phyloP scores from a whole-genome alignment of 2,329 filamentous ascomycete species.

The Parastagonospora nodorum region DNA sequence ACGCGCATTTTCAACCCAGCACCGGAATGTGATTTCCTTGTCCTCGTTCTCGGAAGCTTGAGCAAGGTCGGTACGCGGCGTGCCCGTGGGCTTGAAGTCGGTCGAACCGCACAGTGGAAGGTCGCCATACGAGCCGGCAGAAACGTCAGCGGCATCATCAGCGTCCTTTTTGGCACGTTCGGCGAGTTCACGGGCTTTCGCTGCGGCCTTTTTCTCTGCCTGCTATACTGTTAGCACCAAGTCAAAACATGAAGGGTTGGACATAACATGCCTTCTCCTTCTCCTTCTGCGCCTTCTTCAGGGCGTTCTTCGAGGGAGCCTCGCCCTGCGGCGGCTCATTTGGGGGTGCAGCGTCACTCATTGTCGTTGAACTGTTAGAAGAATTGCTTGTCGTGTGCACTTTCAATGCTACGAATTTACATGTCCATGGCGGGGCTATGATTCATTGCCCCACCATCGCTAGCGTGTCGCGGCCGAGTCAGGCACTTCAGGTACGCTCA shows the following conservation, averaged over 20 bases:
- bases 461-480: neutral
- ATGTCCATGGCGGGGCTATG: conserved; percentile 1
- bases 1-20: conserved; percentile 84
- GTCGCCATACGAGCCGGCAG: conserved; percentile 80
- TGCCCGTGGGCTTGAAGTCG: conserved; percentile 56
- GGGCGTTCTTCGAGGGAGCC: conserved; percentile 46
- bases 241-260: neutral
- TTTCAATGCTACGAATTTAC: conserved; percentile 3
- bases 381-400: conserved; percentile 1
- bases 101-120: conserved; percentile 63
- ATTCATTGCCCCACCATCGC: conserved; percentile 1
- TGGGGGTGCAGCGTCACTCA: conserved; percentile 39
- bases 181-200: conserved; percentile 57
- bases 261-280: conserved; percentile 43
- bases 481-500: neutral
- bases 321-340: conserved; percentile 26
- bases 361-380: conserved; percentile 15
- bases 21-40: conserved; percentile 70
- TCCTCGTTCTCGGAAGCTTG: conserved; percentile 39
- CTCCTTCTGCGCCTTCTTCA: conserved; percentile 51
- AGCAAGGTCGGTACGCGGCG: conserved; percentile 64
- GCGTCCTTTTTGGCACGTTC: conserved; percentile 61
- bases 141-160: conserved; percentile 68
- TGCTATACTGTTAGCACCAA: conserved; percentile 19
- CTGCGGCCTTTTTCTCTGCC: conserved; percentile 49